Evolutionary conservation across 169 alveolate genomes (phyloP), one percentile per base, ranked within the genome.

Genomic region (Cryptosporidium baileyi): DNA sequence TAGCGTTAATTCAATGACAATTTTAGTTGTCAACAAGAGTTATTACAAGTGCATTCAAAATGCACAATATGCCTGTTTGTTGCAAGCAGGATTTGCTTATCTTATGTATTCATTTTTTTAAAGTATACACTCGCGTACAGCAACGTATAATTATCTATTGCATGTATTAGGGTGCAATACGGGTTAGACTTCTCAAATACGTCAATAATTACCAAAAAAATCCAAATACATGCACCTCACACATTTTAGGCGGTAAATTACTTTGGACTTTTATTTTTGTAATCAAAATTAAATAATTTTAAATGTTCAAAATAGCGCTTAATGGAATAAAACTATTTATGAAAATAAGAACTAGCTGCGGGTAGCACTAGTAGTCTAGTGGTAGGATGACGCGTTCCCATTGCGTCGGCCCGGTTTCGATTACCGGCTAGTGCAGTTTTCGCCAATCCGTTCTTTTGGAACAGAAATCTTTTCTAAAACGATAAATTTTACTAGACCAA

Each of bases 391-490:
- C 80, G 80, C 80, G 80, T 63, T 63, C 80, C 80, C 80, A 63
- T 63, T 63, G 80, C 80, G 80, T 63, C 61, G 80, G 80, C 80
- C 80, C 80, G 80, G 80, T 63, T 63, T 63, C 80, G 80, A 63
- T 63, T 63, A 63, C 80, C 80, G 80, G 80, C 80, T 63, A 63
- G 80, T 63, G 80, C 80, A 63, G 61, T 63, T 63, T 61, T 61
- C 0, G n/a, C n/a, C n/a, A n/a, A n/a, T n/a, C n/a, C n/a, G n/a
- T n/a, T n/a, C n/a, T n/a, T n/a, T n/a, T n/a, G n/a, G n/a, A n/a
- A n/a, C n/a, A n/a, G n/a, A n/a, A n/a, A n/a, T n/a, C n/a, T n/a
- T 43, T 43, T 43, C 51, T 9, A 15, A 43, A 15, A 0, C 51
- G 17, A 9, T 43, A 43, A 43, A 43, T 9, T 11, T 43, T 43